Evolutionary conservation across 345 rosid species (phyloP), one percentile per base, ranked within the genome.

Genomic region (Populus tremula): DNA sequence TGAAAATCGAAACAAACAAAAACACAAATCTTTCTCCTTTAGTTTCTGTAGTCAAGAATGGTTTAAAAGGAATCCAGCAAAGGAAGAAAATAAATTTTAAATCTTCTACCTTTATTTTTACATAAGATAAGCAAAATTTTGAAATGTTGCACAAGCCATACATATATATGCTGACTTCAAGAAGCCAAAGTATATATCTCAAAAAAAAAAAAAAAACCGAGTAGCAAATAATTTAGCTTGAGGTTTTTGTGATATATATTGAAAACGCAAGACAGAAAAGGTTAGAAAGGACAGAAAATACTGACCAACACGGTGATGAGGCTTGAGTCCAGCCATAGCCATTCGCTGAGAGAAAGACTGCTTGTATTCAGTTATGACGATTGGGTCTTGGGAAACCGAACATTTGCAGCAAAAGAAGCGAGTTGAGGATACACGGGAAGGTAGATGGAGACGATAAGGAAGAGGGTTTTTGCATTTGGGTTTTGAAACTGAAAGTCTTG

Each of bases 241-340:
- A 5, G 18, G 14, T 47, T 47, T 39, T 47, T 47, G 17, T 27
- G 47, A 43, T 43, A 13, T 43, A 10, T 29, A 35, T 36, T 72
- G 27, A 17, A 25, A 66, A 31, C 69, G 16, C 69, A 64, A 64
- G 62, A 21, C 39, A 29, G 14, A 47, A 35, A 41, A 4, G 41
- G 45, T 6, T 38, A 53, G 64, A 33, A 8, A 5, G 33, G 21
- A 66, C 65, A 63, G 74, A 17, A 8, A 38, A 33, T n/a, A 70
- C 90, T 80, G 77, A 92, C 97, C 97, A 53, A 93, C 85, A 13
- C 90, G 92, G 86, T 93, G 94, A 74, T 93, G 91, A 63, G 91
- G 93, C 78, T 89, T 87, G 85, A 96, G 92, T 33, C 98, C 98
- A 2, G 97, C 93, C 89, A 90, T 87, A 39, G 88, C 88, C 96